These are phyloP conservation scores for Serendipita vermifera DNA, from an alignment of 768 basidiomycete species.

Conservation along the genomic window DNA sequence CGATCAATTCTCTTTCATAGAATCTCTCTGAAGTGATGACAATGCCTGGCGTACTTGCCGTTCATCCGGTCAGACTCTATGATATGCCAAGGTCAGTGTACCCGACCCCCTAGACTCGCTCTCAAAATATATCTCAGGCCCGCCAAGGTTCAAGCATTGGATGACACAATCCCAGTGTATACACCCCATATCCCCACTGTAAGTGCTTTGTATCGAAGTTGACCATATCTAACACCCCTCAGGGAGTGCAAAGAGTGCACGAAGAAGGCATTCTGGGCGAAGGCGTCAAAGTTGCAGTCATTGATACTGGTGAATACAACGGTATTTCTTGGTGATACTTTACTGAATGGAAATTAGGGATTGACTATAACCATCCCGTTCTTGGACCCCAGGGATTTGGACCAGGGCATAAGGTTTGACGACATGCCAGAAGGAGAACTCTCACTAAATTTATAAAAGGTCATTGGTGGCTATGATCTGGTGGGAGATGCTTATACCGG, in stretches of 20 bases:
- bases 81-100: too few relatives aligned
- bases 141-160: conserved; percentile 29
- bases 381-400: conserved; percentile 41
- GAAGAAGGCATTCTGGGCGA: conserved; percentile 47
- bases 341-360: conserved; percentile 21
- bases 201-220: conserved; percentile 13
- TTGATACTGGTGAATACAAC: conserved; percentile 29
- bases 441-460: background rate
- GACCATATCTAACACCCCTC: background rate
- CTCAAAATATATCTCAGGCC: conserved; percentile 31
- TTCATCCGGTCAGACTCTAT: conserved; percentile 52
- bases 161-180: conserved; percentile 36
- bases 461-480: conserved; percentile 28
- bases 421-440: conserved; percentile 31
- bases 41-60: conserved; percentile 41
- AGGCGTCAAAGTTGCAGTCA: conserved; percentile 54
- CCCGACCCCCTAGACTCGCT: too few relatives aligned
- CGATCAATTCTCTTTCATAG: conserved; percentile 21
- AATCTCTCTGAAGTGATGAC: conserved; percentile 34
- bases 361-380: conserved; percentile 43
- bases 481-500: conserved; percentile 43
- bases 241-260: conserved; percentile 56
- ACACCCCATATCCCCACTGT: conserved; percentile 42
- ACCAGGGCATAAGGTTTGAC: conserved; percentile 38
- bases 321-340: background rate